Evolutionary conservation across 176 grass and related monocot genomes (phyloP).

Genomic region (Aegilops longissima): DNA sequence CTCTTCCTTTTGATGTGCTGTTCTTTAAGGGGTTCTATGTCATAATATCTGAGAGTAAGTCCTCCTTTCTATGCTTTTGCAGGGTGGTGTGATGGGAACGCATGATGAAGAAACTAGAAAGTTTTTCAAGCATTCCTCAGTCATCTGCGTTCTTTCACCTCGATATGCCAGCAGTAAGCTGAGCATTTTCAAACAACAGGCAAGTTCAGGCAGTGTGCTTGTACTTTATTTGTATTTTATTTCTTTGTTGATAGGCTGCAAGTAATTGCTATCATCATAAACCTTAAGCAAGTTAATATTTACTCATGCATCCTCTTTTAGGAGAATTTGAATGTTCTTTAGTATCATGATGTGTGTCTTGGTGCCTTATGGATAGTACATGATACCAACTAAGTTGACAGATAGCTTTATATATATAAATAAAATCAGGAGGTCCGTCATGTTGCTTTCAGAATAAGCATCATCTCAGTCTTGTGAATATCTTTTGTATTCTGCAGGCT

Average conservation of each 20-base stretch:
- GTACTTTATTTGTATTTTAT: not conserved
- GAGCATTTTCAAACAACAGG: constrained; percentile 97
- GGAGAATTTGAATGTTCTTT: not conserved
- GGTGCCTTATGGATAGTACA: not conserved
- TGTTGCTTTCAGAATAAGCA: not conserved
- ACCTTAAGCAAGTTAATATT: not conserved
- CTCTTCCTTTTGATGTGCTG: not conserved
- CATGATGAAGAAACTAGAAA: constrained; percentile 96
- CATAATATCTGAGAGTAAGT: not conserved
- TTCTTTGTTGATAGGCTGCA: not conserved
- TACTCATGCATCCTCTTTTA: not conserved
- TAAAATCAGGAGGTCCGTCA: not conserved
- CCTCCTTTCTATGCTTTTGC: constrained; percentile 31
- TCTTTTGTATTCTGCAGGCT: not conserved
- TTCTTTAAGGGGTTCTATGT: constrained; percentile 6
- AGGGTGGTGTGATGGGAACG: constrained; percentile 94
- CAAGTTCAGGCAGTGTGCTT: constrained; percentile 36
- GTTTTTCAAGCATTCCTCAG: constrained; percentile 97
- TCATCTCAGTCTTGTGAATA: constrained; percentile 20
- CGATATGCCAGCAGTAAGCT: constrained; percentile 95
- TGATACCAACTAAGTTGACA: not conserved
- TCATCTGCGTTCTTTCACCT: constrained; percentile 89
- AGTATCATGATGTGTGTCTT: not conserved
- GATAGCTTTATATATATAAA: not conserved
- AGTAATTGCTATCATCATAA: not conserved